Evolutionary conservation across 2,329 filamentous ascomycete species (phyloP), one percentile per base, ranked within the genome.

Genomic region (Juglanconis sp.): DNA sequence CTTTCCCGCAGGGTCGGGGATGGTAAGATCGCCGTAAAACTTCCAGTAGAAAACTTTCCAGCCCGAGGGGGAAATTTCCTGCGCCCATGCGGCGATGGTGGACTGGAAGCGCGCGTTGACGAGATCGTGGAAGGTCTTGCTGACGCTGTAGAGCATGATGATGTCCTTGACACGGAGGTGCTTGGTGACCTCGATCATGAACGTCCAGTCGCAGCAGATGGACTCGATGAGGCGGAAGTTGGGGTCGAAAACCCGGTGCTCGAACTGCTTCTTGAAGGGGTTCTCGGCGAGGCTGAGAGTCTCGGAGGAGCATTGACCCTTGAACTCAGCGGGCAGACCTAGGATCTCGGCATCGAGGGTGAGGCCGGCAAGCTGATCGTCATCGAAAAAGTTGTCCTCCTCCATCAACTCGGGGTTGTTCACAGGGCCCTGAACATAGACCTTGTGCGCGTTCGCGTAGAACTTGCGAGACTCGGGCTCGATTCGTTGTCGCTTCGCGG

Each of bases 141-240:
- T 89, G 65, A 86, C 82, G 65, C 81, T 77, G 76, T 89, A 91
- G 38, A 92, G 78, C 49, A 76, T 80, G 61, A 92, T 70, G 6
- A 92, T 76, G 56, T 87, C 85, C 13, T 74, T 68, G 0, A 84
- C 73, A 7, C 72, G 70, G 24, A 91, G 78, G 60, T 82, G 76
- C 64, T 79, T 78, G 60, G 81, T 80, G 7, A 90, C 67, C 53
- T 81, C 74, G 51, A 87, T 74, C 49, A 81, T 72, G 4, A 91
- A 72, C 56, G 86, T 82, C 4, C 80, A 71, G 64, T 75, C 75
- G 51, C 72, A 72, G 57, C 74, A 76, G 15, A 84, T 61, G 0
- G 71, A 73, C 40, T 72, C 73, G 65, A 84, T 70, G 50, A 82
- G 69, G 64, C 83, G 77, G 53, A 74, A 73, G 17, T 53, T 42